A percentile compares a stretch with the other conserved stretches of the same genome.
These are phyloP conservation scores for Penicillium sp. DNA, from an alignment of 2,329 filamentous ascomycete species.

Conservation along the genomic window DNA sequence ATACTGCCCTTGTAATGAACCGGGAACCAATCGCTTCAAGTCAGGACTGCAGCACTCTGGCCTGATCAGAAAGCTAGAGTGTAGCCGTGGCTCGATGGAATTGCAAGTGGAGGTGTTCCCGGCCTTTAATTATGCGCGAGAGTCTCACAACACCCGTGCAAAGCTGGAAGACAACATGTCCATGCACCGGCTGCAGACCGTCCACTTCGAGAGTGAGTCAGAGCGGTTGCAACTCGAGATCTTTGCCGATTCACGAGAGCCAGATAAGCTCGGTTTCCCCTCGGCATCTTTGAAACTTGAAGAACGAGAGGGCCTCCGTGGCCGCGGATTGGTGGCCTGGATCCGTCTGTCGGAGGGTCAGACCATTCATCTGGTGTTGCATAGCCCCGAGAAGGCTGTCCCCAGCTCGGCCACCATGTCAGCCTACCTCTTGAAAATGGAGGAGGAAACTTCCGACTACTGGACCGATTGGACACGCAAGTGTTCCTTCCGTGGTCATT, in stretches of 20 bases:
- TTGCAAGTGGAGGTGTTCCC: constrained; percentile 70
- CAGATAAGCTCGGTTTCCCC: constrained; percentile 46
- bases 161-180: constrained; percentile 38
- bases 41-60: constrained; percentile 41
- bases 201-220: constrained; percentile 60
- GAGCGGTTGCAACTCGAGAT: constrained; percentile 66
- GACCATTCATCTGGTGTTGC: constrained; percentile 65
- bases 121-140: constrained; percentile 67
- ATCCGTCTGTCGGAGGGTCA: constrained; percentile 65
- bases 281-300: constrained; percentile 56
- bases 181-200: constrained; percentile 54
- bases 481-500: constrained; percentile 68
- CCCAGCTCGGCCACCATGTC: constrained; percentile 59
- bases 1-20: constrained; percentile 35
- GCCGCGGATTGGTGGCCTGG: constrained; percentile 62
- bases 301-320: constrained; percentile 52
- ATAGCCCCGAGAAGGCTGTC: constrained; percentile 60
- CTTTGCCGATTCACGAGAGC: constrained; percentile 60
- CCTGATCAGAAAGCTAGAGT: constrained; percentile 69
- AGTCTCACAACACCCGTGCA: constrained; percentile 50
- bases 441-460: constrained; percentile 67
- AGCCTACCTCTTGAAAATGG: constrained; percentile 58
- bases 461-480: constrained; percentile 73
- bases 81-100: constrained; percentile 64
- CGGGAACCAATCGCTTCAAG: constrained; percentile 51